A percentile compares a stretch with the other conserved stretches of the same genome.
These are phyloP conservation scores for Lichtheimia ornata DNA, from an alignment of 371 early-diverging fungal genomes.

Conservation along the genomic window DNA sequence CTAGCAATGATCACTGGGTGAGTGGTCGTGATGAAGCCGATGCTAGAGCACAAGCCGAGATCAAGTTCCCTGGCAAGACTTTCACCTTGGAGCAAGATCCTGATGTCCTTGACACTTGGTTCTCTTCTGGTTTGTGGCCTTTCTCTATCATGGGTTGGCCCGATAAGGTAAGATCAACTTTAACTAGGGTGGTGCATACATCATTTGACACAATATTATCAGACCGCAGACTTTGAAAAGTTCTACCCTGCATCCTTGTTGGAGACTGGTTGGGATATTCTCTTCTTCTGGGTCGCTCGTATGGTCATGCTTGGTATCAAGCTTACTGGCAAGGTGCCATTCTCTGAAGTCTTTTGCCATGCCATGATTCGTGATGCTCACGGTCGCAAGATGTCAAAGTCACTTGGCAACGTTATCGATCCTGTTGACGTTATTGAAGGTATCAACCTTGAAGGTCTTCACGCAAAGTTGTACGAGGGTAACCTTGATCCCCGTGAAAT, in stretches of 20 bases:
- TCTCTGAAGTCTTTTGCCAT: slow-evolving; percentile 95
- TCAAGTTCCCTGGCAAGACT: slow-evolving; percentile 70
- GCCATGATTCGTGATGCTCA: slow-evolving; percentile 99
- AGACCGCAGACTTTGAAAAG: slow-evolving; percentile 81
- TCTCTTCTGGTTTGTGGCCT: slow-evolving; percentile 99
- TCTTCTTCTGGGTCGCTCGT: slow-evolving; percentile 99
- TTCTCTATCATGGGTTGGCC: slow-evolving; percentile 99
- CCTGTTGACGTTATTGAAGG: slow-evolving; percentile 99
- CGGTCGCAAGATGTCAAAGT: slow-evolving; percentile 99
- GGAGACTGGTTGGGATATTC: slow-evolving; percentile 99
- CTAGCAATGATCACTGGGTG: slow-evolving; percentile 84
- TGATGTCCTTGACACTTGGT: slow-evolving; percentile 99
- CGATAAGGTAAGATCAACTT: slow-evolving; percentile 42
- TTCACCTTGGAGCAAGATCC: slow-evolving; percentile 74
- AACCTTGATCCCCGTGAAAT: slow-evolving; percentile 96
- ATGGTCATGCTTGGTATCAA: slow-evolving; percentile 99
- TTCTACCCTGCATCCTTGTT: slow-evolving; percentile 95
- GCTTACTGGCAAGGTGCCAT: slow-evolving; percentile 94
- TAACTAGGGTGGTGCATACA: neutral
- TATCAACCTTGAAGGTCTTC: slow-evolving; percentile 76
- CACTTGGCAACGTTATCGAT: slow-evolving; percentile 99
- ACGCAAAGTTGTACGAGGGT: slow-evolving; percentile 77
- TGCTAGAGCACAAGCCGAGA: slow-evolving; percentile 75
- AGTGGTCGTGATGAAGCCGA: slow-evolving; percentile 83
- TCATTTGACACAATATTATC: neutral